phyloP scores from a whole-genome alignment of 148 eudicot species.

The Camellia granthamiana region DNA sequence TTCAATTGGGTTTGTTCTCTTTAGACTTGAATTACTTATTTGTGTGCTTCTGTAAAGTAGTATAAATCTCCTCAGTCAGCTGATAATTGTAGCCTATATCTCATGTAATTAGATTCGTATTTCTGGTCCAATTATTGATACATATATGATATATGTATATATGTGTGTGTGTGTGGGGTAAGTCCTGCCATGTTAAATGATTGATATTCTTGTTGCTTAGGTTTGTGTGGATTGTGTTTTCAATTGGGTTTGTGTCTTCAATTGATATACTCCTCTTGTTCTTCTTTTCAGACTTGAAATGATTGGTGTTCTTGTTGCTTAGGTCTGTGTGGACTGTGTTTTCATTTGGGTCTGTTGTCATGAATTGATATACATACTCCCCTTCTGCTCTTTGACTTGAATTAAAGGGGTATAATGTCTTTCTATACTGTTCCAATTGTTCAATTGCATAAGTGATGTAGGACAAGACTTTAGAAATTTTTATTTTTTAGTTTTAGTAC shows the following conservation, averaged over 20 bases:
- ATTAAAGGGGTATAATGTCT: neutral
- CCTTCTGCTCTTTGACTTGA: neutral
- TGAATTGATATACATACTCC: neutral
- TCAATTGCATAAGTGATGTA: neutral
- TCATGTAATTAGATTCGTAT: too few relatives aligned
- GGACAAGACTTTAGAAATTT: too few relatives aligned
- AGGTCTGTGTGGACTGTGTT: neutral
- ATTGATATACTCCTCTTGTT: neutral
- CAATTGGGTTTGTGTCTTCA: slow-evolving; percentile 3
- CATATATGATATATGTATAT: neutral
- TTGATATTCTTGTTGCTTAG: neutral
- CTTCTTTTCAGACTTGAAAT: neutral
- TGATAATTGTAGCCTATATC: too few relatives aligned
- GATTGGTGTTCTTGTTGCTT: neutral
- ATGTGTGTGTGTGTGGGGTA: too few relatives aligned
- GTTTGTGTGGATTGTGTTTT: neutral
- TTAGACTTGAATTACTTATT: too few relatives aligned
- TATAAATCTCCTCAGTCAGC: too few relatives aligned
- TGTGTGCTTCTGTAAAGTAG: too few relatives aligned
- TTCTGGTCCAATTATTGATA: too few relatives aligned
- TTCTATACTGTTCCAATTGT: neutral
- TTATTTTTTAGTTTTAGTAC: too few relatives aligned
- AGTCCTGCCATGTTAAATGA: neutral
- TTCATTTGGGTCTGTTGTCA: neutral
- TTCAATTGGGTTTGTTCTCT: neutral